These are phyloP conservation scores for Ophiocordyceps unilateralis DNA, from an alignment of 2,329 filamentous ascomycete genomes.

Conservation along the genomic window DNA sequence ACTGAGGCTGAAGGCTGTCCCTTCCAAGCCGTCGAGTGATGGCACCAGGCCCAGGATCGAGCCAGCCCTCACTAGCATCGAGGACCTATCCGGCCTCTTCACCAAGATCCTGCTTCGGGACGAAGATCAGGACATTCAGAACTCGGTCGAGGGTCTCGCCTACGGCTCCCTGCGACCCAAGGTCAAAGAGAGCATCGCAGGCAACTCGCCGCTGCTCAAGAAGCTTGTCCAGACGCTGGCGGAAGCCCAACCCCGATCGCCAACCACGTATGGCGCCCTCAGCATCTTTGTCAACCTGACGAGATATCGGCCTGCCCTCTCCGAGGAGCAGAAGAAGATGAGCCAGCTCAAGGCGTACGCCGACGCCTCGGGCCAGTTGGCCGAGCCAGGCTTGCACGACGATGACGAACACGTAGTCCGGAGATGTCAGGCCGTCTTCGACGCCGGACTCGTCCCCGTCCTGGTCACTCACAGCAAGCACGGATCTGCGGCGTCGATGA, in stretches of 20 bases:
- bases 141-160: conserved; percentile 77
- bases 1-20: conserved; percentile 39
- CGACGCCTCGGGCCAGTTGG: conserved; percentile 56
- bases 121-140: conserved; percentile 40
- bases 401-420: conserved; percentile 58
- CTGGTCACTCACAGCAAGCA: conserved; percentile 61
- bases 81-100: conserved; percentile 47
- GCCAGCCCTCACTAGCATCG: conserved; percentile 41
- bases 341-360: conserved; percentile 87
- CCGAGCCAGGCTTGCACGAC: conserved; percentile 48
- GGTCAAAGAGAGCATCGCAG: conserved; percentile 66
- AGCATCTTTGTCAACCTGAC: conserved; percentile 79
- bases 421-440: conserved; percentile 63
- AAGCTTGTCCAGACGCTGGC: conserved; percentile 48
- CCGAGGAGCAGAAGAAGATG: conserved; percentile 87
- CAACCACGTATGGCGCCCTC: conserved; percentile 67
- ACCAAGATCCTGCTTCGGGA: conserved; percentile 47
- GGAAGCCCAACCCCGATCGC: conserved; percentile 43
- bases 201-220: conserved; percentile 50
- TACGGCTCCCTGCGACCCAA: conserved; percentile 76
- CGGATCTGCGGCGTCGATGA: conserved; percentile 51
- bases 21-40: conserved; percentile 23
- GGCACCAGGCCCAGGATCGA: conserved; percentile 27
- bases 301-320: conserved; percentile 55
- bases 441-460: conserved; percentile 59